Evolutionary conservation across 768 basidiomycete genomes (phyloP).

Genomic region (Tulasnella sp.): DNA sequence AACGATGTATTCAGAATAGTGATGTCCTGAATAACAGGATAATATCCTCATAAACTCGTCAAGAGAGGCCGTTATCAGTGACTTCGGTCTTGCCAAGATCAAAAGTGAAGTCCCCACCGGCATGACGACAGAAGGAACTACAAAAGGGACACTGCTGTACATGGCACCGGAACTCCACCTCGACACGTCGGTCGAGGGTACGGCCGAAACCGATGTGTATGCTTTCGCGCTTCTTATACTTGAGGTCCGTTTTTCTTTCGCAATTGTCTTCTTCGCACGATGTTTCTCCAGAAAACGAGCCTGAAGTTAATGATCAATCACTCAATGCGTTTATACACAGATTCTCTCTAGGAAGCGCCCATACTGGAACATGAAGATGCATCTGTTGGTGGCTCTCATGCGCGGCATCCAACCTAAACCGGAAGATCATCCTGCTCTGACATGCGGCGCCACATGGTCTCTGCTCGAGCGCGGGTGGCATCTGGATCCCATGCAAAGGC

Average conservation of each 20-base stretch:
- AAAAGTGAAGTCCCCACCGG: background rate
- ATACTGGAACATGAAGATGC: no score
- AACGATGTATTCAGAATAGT: background rate
- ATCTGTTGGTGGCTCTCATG: no score
- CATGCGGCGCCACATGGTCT: no score
- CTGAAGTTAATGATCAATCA: background rate
- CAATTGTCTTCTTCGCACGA: background rate
- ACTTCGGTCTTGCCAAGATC: constrained; percentile 11
- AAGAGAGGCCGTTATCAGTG: background rate
- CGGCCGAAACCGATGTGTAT: constrained; percentile 1
- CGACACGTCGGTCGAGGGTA: background rate
- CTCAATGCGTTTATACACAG: background rate
- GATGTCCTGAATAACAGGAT: background rate
- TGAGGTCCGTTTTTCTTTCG: background rate
- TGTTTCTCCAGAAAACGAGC: background rate
- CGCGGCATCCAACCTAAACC: no score
- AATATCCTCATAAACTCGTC: constrained; percentile 9
- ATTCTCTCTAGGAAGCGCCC: no score
- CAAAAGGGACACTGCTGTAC: background rate
- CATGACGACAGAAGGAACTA: background rate
- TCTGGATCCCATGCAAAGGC: no score
- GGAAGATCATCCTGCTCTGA: no score
- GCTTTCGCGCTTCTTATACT: background rate
- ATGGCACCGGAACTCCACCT: constrained; percentile 10
- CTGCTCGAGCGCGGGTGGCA: no score